phyloP scores from a whole-genome alignment of 164 flowering plant genomes.

The Litsea cubeba region DNA sequence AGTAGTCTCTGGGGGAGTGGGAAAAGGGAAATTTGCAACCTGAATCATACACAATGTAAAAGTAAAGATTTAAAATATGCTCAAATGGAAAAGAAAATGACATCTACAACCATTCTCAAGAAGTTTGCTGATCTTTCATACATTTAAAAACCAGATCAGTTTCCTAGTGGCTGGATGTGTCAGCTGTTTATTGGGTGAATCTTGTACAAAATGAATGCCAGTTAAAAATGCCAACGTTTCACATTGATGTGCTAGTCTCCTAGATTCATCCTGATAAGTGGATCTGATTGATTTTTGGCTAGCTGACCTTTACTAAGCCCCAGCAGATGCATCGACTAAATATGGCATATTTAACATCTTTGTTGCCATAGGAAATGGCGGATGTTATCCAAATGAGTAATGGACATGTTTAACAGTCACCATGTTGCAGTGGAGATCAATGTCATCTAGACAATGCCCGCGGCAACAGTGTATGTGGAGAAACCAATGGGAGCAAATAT shows the following conservation, averaged over 20 bases:
- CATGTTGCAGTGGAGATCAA: no score
- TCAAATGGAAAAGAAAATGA: not conserved
- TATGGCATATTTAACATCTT: not conserved
- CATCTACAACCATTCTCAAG: no score
- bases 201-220: not conserved
- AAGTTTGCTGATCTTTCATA: not conserved
- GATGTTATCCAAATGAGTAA: no score
- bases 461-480: not conserved
- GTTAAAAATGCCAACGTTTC: not conserved
- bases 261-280: not conserved
- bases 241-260: not conserved
- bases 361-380: not conserved
- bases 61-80: not conserved
- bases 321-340: not conserved
- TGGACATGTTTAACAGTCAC: no score
- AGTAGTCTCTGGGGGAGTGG: constrained; percentile 73
- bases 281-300: not conserved
- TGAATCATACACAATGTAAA: constrained; percentile 21
- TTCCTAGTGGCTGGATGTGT: not conserved
- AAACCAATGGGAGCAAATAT: not conserved
- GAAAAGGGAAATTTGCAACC: constrained; percentile 91
- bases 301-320: not conserved
- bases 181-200: not conserved
- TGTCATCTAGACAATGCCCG: not conserved
- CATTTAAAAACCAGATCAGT: not conserved